These are phyloP conservation scores for Beauveria varroae DNA, from an alignment of 2,329 filamentous ascomycete species.

Conservation along the genomic window DNA sequence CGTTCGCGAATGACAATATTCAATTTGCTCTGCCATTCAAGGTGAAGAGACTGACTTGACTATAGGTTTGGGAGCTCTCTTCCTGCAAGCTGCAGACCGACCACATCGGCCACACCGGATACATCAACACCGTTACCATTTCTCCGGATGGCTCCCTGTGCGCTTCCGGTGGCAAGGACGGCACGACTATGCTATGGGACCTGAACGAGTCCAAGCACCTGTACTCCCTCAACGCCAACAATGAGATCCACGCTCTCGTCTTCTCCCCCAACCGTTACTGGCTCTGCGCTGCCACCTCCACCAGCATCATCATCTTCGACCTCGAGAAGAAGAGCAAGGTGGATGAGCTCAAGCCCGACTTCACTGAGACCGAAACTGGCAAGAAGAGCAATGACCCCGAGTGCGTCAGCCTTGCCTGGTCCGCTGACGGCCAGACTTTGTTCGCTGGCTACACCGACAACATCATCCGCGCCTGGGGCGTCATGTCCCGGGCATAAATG, in stretches of 20 bases:
- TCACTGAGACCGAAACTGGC: slow-evolving; percentile 84
- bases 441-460: slow-evolving; percentile 99
- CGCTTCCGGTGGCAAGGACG: slow-evolving; percentile 98
- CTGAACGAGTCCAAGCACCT: slow-evolving; percentile 99
- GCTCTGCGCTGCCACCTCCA: slow-evolving; percentile 96
- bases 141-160: slow-evolving; percentile 98
- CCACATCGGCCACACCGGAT: slow-evolving; percentile 99
- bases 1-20: slow-evolving; percentile 7
- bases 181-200: slow-evolving; percentile 99
- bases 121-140: slow-evolving; percentile 99
- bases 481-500: slow-evolving; percentile 83
- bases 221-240: slow-evolving; percentile 98
- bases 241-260: slow-evolving; percentile 99
- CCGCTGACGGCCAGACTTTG: slow-evolving; percentile 95
- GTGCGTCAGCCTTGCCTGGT: slow-evolving; percentile 96
- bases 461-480: slow-evolving; percentile 96
- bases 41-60: neutral
- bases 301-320: slow-evolving; percentile 99
- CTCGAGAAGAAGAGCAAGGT: slow-evolving; percentile 99
- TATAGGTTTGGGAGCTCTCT: slow-evolving; percentile 96
- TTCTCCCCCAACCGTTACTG: slow-evolving; percentile 99
- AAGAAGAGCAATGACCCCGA: slow-evolving; percentile 99
- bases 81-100: slow-evolving; percentile 99
- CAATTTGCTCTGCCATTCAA: neutral
- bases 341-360: slow-evolving; percentile 98